These are phyloP conservation scores for Prunus yedoensis DNA, from an alignment of 331 rosid species.

Conservation along the genomic window DNA sequence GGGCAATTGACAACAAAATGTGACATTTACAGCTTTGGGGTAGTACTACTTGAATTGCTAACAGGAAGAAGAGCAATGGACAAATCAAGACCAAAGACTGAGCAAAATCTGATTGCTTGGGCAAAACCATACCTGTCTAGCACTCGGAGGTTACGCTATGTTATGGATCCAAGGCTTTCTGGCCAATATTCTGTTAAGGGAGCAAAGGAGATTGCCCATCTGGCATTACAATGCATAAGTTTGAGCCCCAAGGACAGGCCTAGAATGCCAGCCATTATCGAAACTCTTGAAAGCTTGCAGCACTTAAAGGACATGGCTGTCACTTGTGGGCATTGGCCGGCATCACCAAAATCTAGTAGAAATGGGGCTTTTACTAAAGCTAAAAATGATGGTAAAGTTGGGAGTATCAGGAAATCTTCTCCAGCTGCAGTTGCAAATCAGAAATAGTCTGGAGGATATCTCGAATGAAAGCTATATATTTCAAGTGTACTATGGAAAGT, in stretches of 20 bases:
- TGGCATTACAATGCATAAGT: conserved; percentile 70
- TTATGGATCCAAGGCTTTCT: conserved; percentile 76
- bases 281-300: conserved; percentile 68
- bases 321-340: conserved; percentile 79
- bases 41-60: conserved; percentile 76
- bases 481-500: neutral
- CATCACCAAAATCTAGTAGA: conserved; percentile 52
- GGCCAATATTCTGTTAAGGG: conserved; percentile 95
- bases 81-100: conserved; percentile 67
- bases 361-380: conserved; percentile 49
- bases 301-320: conserved; percentile 89
- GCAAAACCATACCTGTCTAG: conserved; percentile 73
- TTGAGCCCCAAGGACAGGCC: conserved; percentile 89
- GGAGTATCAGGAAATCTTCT: conserved; percentile 41
- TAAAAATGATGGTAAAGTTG: conserved; percentile 41
- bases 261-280: conserved; percentile 69
- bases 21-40: conserved; percentile 89
- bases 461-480: conserved; percentile 17
- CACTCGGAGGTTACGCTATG: conserved; percentile 53
- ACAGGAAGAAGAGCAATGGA: conserved; percentile 90
- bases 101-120: conserved; percentile 93
- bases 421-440: conserved; percentile 14
- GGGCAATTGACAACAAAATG: conserved; percentile 93
- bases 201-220: conserved; percentile 67
- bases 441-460: neutral